phyloP scores from a whole-genome alignment of 73 alveolate species.

The Tetrahymena malaccensis region DNA sequence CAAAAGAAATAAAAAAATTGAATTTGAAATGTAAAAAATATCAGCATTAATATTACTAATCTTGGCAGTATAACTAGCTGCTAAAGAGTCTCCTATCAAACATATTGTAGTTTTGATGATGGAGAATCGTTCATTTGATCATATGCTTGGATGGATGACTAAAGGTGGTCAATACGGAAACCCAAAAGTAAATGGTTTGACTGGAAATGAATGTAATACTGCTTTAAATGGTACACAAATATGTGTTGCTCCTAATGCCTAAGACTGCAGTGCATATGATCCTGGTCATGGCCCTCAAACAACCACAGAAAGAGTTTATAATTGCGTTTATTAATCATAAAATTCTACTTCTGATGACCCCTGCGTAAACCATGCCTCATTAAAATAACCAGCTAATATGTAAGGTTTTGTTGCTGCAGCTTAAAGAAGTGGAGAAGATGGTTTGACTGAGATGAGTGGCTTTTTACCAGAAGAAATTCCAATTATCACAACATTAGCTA shows the following conservation, averaged over 20 bases:
- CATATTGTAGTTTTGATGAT: conserved; percentile 2
- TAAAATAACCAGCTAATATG: neutral
- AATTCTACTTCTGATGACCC: neutral
- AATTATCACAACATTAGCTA: neutral
- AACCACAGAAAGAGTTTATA: neutral
- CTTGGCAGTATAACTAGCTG: neutral
- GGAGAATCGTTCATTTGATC: conserved; percentile 6
- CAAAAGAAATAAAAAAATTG: neutral
- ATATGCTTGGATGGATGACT: conserved; percentile 4
- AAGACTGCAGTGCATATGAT: neutral
- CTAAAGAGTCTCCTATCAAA: conserved; percentile 1
- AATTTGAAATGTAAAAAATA: neutral
- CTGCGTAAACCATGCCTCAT: neutral
- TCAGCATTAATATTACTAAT: neutral
- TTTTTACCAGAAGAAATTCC: neutral
- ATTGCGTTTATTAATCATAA: neutral
- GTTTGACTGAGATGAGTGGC: neutral
- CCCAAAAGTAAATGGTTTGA: neutral
- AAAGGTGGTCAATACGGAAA: neutral
- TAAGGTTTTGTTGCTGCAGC: neutral
- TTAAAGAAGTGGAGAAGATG: neutral
- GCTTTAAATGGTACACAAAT: neutral
- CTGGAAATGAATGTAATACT: neutral
- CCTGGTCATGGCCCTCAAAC: neutral
- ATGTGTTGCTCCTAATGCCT: neutral